A percentile compares a stretch with the other conserved stretches of the same genome.
Conservation (phyloP, 306 rosid species). For the Cicer cuneatum region DNA sequence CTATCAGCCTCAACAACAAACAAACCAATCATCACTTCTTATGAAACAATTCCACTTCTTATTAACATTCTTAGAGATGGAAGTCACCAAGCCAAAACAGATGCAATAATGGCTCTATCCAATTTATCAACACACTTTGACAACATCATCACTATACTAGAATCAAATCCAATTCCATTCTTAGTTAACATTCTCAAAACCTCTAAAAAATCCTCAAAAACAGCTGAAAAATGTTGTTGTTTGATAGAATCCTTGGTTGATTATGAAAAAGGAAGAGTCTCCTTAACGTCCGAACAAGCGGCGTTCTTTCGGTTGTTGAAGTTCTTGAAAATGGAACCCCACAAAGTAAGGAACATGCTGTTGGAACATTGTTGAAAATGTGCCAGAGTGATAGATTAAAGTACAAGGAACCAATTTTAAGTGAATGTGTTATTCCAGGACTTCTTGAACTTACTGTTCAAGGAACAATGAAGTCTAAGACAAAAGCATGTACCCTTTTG, state of each 20-base stretch:
- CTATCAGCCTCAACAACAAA: slow-evolving; percentile 76
- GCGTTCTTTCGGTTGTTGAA: slow-evolving; percentile 83
- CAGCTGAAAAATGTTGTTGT: slow-evolving; percentile 79
- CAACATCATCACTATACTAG: slow-evolving; percentile 63
- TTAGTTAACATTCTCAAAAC: slow-evolving; percentile 66
- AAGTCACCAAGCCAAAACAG: slow-evolving; percentile 78
- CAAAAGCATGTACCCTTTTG: slow-evolving; percentile 70
- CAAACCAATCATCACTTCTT: slow-evolving; percentile 73
- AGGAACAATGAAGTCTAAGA: slow-evolving; percentile 79
- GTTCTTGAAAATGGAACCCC: slow-evolving; percentile 81
- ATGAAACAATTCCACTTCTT: slow-evolving; percentile 80
- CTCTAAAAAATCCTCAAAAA: slow-evolving; percentile 79
- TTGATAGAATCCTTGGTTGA: slow-evolving; percentile 75
- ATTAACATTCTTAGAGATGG: slow-evolving; percentile 70
- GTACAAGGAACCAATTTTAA: slow-evolving; percentile 80
- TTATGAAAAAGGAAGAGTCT: slow-evolving; percentile 65
- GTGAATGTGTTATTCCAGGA: slow-evolving; percentile 93
- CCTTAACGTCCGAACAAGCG: slow-evolving; percentile 78
- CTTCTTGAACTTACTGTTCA: slow-evolving; percentile 96
- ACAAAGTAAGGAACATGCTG: slow-evolving; percentile 80
- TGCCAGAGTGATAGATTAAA: slow-evolving; percentile 78
- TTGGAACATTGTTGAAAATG: slow-evolving; percentile 78
- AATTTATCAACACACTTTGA: slow-evolving; percentile 69
- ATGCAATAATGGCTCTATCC: slow-evolving; percentile 84
- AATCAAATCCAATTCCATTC: slow-evolving; percentile 62